Conservation (phyloP, 306 rosid species). For the Calophaca sinica region DNA sequence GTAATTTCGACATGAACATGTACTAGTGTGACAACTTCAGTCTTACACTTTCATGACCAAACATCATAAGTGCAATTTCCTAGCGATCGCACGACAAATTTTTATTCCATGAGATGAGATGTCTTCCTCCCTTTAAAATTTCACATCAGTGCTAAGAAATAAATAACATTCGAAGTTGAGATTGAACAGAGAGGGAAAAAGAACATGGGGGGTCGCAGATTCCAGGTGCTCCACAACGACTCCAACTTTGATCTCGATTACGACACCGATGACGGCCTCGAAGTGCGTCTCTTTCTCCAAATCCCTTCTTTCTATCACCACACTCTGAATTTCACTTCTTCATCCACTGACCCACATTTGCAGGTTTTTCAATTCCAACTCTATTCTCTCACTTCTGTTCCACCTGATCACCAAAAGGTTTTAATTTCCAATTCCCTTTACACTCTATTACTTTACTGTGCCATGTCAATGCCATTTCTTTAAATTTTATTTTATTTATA, state of each 20-base stretch:
- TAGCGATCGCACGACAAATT: no score
- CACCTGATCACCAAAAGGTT: slow-evolving; percentile 83
- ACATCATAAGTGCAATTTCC: no score
- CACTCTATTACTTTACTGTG: no score
- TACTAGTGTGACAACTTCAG: no score
- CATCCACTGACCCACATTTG: not conserved
- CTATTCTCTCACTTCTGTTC: slow-evolving; percentile 72
- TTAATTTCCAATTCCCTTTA: no score
- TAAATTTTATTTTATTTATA: not conserved
- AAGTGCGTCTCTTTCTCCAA: slow-evolving; percentile 49
- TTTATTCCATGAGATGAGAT: no score
- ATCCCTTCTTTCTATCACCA: not conserved
- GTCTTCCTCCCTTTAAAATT: no score
- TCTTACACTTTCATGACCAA: no score
- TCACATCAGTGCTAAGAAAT: no score
- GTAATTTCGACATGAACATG: no score
- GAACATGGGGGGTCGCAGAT: slow-evolving; percentile 66
- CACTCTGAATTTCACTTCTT: slow-evolving; percentile 14
- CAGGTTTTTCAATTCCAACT: slow-evolving; percentile 81
- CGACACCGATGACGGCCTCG: slow-evolving; percentile 80
- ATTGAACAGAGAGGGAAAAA: not conserved
- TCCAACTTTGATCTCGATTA: slow-evolving; percentile 61
- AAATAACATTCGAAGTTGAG: not conserved
- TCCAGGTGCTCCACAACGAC: slow-evolving; percentile 65
- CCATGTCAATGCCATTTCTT: not conserved